phyloP scores from a whole-genome alignment of 2,329 filamentous ascomycete genomes.

The Bimuria novae-zelandiae region DNA sequence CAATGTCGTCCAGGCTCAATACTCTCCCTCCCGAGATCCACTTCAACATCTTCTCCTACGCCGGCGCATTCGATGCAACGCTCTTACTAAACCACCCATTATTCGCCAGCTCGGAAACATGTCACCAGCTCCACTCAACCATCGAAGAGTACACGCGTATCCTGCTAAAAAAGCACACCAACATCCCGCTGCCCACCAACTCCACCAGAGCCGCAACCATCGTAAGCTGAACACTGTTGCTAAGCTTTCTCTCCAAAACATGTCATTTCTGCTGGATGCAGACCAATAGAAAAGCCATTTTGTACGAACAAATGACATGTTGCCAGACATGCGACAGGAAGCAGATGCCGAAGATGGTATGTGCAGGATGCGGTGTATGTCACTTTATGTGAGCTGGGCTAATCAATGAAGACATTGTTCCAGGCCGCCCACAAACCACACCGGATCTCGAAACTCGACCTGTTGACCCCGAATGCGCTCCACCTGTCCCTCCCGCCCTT shows the following conservation, averaged over 20 bases:
- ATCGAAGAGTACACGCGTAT: constrained; percentile 38
- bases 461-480: too few relatives aligned
- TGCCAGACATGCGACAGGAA: constrained; percentile 33
- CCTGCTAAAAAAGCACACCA: constrained; percentile 29
- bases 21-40: constrained; percentile 35
- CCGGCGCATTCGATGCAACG: constrained; percentile 14
- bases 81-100: constrained; percentile 20
- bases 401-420: too few relatives aligned
- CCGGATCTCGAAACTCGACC: too few relatives aligned
- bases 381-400: too few relatives aligned
- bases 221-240: constrained; percentile 30
- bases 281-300: constrained; percentile 29
- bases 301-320: constrained; percentile 28
- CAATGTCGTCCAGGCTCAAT: constrained; percentile 19
- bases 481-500: constrained; percentile 1
- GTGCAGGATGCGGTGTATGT: background rate
- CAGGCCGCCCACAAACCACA: too few relatives aligned
- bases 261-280: constrained; percentile 36
- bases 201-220: constrained; percentile 11
- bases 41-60: constrained; percentile 32
- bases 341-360: constrained; percentile 35
- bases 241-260: constrained; percentile 21
- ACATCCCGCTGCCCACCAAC: constrained; percentile 21
- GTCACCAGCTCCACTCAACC: constrained; percentile 25
- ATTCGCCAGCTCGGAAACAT: constrained; percentile 30